phyloP scores from a whole-genome alignment of 768 basidiomycete species.

The Sporobolomyces roseus region DNA sequence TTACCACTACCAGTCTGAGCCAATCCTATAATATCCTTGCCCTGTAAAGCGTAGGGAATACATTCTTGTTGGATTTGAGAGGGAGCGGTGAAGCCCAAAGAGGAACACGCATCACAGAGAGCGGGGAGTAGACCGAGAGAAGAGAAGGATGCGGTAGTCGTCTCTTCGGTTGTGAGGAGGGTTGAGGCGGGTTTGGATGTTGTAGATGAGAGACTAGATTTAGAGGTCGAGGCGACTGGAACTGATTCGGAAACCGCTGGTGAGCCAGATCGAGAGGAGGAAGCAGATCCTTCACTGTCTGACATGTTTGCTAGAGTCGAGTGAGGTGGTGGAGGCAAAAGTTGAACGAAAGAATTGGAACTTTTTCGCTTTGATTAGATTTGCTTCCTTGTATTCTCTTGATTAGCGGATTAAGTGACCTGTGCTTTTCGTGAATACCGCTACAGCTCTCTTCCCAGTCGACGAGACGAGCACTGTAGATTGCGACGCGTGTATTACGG shows the following conservation, averaged over 20 bases:
- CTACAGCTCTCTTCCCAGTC: too few relatives aligned
- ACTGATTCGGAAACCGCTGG: slow-evolving; percentile 8
- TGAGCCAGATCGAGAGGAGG: background rate
- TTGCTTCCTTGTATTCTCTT: too few relatives aligned
- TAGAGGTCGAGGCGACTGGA: background rate
- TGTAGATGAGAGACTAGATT: slow-evolving; percentile 12
- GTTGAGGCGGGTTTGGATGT: slow-evolving; percentile 1
- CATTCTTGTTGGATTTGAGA: slow-evolving; percentile 84
- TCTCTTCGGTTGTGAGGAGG: slow-evolving; percentile 23
- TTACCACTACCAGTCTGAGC: slow-evolving; percentile 97
- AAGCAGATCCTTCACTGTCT: too few relatives aligned
- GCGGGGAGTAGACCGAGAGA: slow-evolving; percentile 84
- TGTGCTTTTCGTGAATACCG: too few relatives aligned
- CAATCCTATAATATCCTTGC: slow-evolving; percentile 95
- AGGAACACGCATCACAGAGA: slow-evolving; percentile 75
- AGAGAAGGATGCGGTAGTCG: slow-evolving; percentile 59
- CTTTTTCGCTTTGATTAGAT: too few relatives aligned
- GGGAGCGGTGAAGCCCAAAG: slow-evolving; percentile 75
- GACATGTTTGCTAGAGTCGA: too few relatives aligned
- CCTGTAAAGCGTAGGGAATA: slow-evolving; percentile 81
- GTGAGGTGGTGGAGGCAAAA: too few relatives aligned
- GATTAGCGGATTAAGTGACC: too few relatives aligned
- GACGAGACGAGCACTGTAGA: too few relatives aligned
- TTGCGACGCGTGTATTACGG: too few relatives aligned
- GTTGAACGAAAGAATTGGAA: too few relatives aligned